Evolutionary conservation across 805 yeast genomes (phyloP).

Genomic region (Grigorovia jiainica): DNA sequence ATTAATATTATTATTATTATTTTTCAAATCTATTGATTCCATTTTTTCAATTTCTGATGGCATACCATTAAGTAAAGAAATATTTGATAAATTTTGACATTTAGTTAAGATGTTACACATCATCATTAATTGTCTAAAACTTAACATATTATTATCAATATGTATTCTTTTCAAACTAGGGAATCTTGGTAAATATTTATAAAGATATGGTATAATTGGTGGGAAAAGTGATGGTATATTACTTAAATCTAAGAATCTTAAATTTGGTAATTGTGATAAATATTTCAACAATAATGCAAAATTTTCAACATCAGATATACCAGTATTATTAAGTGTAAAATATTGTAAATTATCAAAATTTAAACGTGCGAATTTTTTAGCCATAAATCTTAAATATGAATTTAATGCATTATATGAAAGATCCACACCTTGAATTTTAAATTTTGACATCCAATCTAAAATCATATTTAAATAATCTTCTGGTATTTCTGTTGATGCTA

Average conservation of each 20-base stretch:
- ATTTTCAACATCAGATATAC: slow-evolving; percentile 43
- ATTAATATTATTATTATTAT: neutral
- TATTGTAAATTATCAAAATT: slow-evolving; percentile 30
- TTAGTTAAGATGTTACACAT: slow-evolving; percentile 62
- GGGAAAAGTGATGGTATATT: slow-evolving; percentile 63
- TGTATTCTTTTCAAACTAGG: slow-evolving; percentile 56
- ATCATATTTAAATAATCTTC: slow-evolving; percentile 49
- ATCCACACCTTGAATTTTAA: slow-evolving; percentile 54
- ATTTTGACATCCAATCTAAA: slow-evolving; percentile 46
- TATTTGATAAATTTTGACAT: slow-evolving; percentile 54
- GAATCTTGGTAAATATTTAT: slow-evolving; percentile 60
- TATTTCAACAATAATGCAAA: slow-evolving; percentile 40
- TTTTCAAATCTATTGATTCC: neutral
- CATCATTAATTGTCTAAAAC: slow-evolving; percentile 44
- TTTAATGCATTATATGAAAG: slow-evolving; percentile 70
- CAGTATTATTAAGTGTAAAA: slow-evolving; percentile 58
- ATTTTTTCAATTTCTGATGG: slow-evolving; percentile 37
- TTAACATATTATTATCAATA: slow-evolving; percentile 57
- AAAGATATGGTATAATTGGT: slow-evolving; percentile 44
- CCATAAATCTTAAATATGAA: slow-evolving; percentile 22
- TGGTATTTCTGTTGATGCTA: slow-evolving; percentile 63
- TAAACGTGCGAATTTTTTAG: slow-evolving; percentile 15
- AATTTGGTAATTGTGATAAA: slow-evolving; percentile 43
- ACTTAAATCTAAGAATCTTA: slow-evolving; percentile 69
- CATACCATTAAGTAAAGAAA: slow-evolving; percentile 37